Conservation (phyloP, 176 grass and related monocot genomes). For the Ensete glaucum region DNA sequence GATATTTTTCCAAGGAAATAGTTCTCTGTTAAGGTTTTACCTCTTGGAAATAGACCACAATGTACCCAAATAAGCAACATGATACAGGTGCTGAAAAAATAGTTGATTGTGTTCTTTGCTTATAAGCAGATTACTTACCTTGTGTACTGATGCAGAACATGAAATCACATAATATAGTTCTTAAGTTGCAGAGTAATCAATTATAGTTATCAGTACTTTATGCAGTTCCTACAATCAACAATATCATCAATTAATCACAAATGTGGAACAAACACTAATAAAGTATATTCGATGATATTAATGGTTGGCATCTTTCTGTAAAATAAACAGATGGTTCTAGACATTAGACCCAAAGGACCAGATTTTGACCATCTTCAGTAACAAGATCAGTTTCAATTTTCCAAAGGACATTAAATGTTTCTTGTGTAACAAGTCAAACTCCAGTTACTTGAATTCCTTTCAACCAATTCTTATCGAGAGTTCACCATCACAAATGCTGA, state of each 20-base stretch:
- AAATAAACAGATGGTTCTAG: too few species aligned
- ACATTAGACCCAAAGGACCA: too few species aligned
- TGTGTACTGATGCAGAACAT: not conserved
- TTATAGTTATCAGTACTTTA: too few species aligned
- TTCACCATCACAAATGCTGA: not conserved
- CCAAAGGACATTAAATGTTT: too few species aligned
- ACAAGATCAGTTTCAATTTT: too few species aligned
- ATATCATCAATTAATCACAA: too few species aligned
- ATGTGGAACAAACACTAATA: too few species aligned
- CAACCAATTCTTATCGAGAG: not conserved
- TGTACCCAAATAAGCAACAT: not conserved
- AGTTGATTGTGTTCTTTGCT: not conserved
- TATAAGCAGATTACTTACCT: not conserved
- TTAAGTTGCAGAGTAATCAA: too few species aligned
- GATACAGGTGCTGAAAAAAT: not conserved
- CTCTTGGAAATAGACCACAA: not conserved
- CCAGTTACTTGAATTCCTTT: not conserved
- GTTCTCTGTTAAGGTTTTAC: not conserved
- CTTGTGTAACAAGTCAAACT: not conserved
- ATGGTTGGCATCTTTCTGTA: too few species aligned
- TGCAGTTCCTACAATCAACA: too few species aligned
- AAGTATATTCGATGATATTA: too few species aligned
- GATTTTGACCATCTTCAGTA: too few species aligned
- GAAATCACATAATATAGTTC: not conserved
- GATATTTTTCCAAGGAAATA: not conserved